Evolutionary conservation across 768 basidiomycete genomes (phyloP).

Genomic region (Serendipita sp.): DNA sequence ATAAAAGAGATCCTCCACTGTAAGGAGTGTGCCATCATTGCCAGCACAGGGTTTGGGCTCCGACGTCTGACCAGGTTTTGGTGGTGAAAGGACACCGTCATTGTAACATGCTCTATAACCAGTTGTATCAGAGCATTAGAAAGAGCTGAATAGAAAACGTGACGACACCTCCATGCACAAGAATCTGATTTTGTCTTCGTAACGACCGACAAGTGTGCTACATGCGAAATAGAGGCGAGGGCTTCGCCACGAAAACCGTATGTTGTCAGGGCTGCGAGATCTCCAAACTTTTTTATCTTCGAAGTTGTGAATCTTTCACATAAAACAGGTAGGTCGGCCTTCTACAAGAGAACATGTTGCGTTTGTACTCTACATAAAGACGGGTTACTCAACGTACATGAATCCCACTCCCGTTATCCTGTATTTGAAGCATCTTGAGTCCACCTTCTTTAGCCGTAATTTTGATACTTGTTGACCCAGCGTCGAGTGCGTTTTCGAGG

Average conservation of each 20-base stretch:
- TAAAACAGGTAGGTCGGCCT: slow-evolving; percentile 72
- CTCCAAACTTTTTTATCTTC: slow-evolving; percentile 73
- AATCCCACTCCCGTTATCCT: slow-evolving; percentile 94
- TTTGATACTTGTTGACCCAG: slow-evolving; percentile 70
- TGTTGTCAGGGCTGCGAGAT: slow-evolving; percentile 66
- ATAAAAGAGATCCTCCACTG: slow-evolving; percentile 92
- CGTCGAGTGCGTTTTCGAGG: slow-evolving; percentile 90
- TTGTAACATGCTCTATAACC: slow-evolving; percentile 54
- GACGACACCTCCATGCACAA: slow-evolving; percentile 84
- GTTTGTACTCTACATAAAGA: too few species aligned
- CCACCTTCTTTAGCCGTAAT: slow-evolving; percentile 90
- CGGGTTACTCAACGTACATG: slow-evolving; percentile 32
- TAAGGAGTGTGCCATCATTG: slow-evolving; percentile 84
- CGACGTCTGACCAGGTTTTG: slow-evolving; percentile 49
- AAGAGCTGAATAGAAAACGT: neutral
- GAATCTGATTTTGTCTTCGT: slow-evolving; percentile 72
- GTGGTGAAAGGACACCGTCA: slow-evolving; percentile 54
- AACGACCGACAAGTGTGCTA: slow-evolving; percentile 73
- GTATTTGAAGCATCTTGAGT: slow-evolving; percentile 83
- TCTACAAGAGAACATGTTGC: slow-evolving; percentile 27
- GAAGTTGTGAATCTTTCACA: slow-evolving; percentile 94
- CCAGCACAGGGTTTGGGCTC: slow-evolving; percentile 86
- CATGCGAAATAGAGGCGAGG: slow-evolving; percentile 87
- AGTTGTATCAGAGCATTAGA: neutral
- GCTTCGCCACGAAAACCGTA: slow-evolving; percentile 98